Evolutionary conservation across 2,329 filamentous ascomycete genomes (phyloP), one percentile per base, ranked within the genome.

Genomic region (Nakataea oryzae): DNA sequence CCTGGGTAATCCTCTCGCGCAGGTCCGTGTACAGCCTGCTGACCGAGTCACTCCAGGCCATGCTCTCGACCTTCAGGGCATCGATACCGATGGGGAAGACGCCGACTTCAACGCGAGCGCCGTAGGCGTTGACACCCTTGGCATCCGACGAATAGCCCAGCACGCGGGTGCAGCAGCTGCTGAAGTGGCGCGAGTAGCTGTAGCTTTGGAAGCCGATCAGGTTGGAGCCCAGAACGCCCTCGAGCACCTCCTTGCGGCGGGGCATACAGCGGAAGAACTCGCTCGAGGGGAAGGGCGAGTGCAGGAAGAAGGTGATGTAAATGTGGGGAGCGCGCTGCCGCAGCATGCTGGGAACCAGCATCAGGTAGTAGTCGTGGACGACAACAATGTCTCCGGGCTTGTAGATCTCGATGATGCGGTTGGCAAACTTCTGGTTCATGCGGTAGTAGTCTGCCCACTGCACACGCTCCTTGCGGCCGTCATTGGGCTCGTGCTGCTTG

Each of bases 81-180:
- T 97, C 91, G 67, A 97, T 96, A 47, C 93, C 95, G 65, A 97
- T 96, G 21, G 93, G 93, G 72, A 96, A 96, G 21, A 96, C 91
- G 62, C 93, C 93, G 26, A 97, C 90, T 60, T 93, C 90, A 28
- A 96, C 91, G 67, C 93, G 90, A 12, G 89, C 85, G 9, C 93
- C 93, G 70, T 93, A 96, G 3, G 91, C 90, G 72, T 96, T 91
- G 6, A 97, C 90, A 7, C 93, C 91, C 4, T 88, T 86, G 1
- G 86, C 86, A 63, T 93, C 92, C 0, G 91, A 96, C 57, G 91
- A 89, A 70, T 96, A 96, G n/a, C 90, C 90, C 9, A 97, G 81
- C 59, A 97, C 89, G 29, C 93, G 86, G 1, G 91, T 96, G 75
- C 93, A 97, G 76, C 93, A 97, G 66, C 91, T 96, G 50, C 91